Percentiles rank a stretch among this genome's conserved stretches.
Conservation (phyloP, 1,139 yeast species). For the Pichia sp. region DNA sequence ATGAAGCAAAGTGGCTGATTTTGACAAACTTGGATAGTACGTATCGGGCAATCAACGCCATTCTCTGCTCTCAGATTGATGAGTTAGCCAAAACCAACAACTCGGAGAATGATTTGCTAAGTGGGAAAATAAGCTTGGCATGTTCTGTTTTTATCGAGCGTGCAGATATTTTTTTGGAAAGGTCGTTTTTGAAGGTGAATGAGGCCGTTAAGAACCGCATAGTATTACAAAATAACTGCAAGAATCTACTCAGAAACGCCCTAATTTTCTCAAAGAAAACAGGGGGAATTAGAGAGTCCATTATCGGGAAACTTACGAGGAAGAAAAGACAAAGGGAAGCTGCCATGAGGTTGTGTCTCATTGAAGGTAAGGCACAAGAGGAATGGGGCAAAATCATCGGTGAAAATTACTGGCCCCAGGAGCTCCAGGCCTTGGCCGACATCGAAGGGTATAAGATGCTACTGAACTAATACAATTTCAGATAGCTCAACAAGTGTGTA, state of each 20-base stretch:
- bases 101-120: slow-evolving; percentile 36
- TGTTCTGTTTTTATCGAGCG: slow-evolving; percentile 45
- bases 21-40: slow-evolving; percentile 38
- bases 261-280: slow-evolving; percentile 42
- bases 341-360: slow-evolving; percentile 41
- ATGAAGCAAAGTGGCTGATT: slow-evolving; percentile 37
- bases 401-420: slow-evolving; percentile 26
- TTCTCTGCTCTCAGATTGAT: slow-evolving; percentile 29
- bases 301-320: slow-evolving; percentile 42
- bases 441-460: slow-evolving; percentile 20
- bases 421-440: slow-evolving; percentile 23
- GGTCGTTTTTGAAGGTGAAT: slow-evolving; percentile 34
- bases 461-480: background rate
- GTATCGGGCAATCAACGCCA: slow-evolving; percentile 40
- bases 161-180: slow-evolving; percentile 51
- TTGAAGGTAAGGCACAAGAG: slow-evolving; percentile 38
- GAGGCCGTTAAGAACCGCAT: slow-evolving; percentile 34
- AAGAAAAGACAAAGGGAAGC: slow-evolving; percentile 45
- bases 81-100: slow-evolving; percentile 24
- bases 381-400: slow-evolving; percentile 38
- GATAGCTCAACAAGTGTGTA: background rate
- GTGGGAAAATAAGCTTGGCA: slow-evolving; percentile 35
- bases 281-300: slow-evolving; percentile 51
- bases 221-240: slow-evolving; percentile 38
- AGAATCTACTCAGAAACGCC: slow-evolving; percentile 44